phyloP scores from a whole-genome alignment of 257 asterid species.

The Scutellaria baicalensis region DNA sequence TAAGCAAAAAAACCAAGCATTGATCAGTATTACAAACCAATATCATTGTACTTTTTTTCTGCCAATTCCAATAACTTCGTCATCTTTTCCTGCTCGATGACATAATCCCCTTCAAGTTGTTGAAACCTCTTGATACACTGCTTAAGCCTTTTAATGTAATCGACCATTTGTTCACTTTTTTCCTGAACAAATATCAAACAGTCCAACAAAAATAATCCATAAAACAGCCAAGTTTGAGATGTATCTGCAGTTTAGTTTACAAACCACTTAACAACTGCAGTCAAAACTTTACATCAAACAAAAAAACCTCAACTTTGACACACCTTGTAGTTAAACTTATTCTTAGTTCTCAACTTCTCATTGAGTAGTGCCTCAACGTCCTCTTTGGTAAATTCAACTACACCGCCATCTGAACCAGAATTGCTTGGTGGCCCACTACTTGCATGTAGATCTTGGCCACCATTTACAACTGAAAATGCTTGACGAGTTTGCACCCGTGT shows the following conservation, averaged over 20 bases:
- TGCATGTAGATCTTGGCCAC: constrained; percentile 59
- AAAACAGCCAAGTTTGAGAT: background rate
- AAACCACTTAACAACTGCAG: background rate
- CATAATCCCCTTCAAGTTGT: constrained; percentile 61
- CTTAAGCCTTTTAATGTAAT: constrained; percentile 63
- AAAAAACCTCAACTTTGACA: background rate
- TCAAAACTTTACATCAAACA: constrained; percentile 6
- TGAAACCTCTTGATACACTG: constrained; percentile 82
- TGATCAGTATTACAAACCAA: constrained; percentile 29
- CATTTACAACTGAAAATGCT: constrained; percentile 71
- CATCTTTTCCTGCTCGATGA: constrained; percentile 44
- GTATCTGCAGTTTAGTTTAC: background rate
- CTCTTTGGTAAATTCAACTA: constrained; percentile 61
- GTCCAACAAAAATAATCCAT: background rate
- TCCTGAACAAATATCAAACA: constrained; percentile 42
- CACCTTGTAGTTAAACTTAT: constrained; percentile 47
- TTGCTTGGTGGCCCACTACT: constrained; percentile 61
- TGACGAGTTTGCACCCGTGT: constrained; percentile 48
- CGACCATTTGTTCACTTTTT: constrained; percentile 63
- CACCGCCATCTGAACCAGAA: constrained; percentile 54
- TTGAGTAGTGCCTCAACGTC: constrained; percentile 63
- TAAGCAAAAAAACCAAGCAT: background rate
- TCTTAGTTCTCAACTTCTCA: constrained; percentile 64
- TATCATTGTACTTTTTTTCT: constrained; percentile 54
- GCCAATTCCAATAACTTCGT: constrained; percentile 55